Evolutionary conservation across 306 rosid genomes (phyloP).

Genomic region (Vigna nakashimae): DNA sequence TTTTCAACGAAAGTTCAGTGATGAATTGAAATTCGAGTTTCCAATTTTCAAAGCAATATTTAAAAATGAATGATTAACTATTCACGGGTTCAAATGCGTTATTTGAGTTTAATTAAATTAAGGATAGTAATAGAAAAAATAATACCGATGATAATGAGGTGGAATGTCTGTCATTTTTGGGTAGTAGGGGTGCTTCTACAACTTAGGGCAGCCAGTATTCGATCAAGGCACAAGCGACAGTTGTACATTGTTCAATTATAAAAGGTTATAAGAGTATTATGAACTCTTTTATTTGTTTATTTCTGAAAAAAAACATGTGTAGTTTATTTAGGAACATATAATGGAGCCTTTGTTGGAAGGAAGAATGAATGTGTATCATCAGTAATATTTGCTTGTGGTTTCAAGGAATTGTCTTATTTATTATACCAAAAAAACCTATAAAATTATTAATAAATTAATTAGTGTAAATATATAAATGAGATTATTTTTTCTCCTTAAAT

Average conservation of each 20-base stretch:
- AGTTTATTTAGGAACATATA: too few relatives aligned
- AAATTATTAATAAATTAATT: too few relatives aligned
- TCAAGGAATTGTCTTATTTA: too few relatives aligned
- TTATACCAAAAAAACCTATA: too few relatives aligned
- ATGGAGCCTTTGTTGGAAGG: too few relatives aligned
- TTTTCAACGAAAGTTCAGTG: slow-evolving; percentile 17
- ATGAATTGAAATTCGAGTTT: slow-evolving; percentile 22
- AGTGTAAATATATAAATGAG: too few relatives aligned
- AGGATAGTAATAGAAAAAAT: neutral
- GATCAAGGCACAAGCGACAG: neutral
- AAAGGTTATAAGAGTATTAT: too few relatives aligned
- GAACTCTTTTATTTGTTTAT: too few relatives aligned
- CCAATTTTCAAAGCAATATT: neutral
- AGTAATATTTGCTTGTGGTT: too few relatives aligned
- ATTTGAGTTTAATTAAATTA: slow-evolving; percentile 28
- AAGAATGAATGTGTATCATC: too few relatives aligned
- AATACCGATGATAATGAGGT: slow-evolving; percentile 1
- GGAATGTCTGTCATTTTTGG: slow-evolving; percentile 53
- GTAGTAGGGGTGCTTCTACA: neutral
- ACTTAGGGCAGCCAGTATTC: neutral
- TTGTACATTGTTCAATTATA: neutral
- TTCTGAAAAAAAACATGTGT: too few relatives aligned
- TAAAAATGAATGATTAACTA: neutral
- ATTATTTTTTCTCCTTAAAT: too few relatives aligned
- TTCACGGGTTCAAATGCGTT: slow-evolving; percentile 33